phyloP scores from a whole-genome alignment of 2,329 filamentous ascomycete species.

The Microcera coccophila region DNA sequence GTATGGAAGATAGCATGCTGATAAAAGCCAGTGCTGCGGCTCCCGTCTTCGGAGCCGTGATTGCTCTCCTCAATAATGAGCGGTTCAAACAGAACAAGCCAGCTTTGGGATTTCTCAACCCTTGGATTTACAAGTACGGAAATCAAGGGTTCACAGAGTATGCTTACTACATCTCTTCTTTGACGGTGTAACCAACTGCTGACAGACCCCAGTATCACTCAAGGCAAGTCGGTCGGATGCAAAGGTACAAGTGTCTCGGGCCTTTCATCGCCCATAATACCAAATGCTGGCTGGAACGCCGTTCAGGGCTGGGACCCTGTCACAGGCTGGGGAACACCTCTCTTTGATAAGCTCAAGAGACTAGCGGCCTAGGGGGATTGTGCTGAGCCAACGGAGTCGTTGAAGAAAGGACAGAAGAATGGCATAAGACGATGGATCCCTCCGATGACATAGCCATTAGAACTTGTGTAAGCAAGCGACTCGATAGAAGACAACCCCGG shows the following conservation, averaged over 20 bases:
- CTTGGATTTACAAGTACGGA: conserved; percentile 50
- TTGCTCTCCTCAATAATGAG: conserved; percentile 62
- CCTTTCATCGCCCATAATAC: conserved; percentile 24
- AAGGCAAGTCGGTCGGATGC: conserved; percentile 33
- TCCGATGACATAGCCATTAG: no score
- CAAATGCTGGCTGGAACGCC: conserved; percentile 27
- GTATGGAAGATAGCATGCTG: background rate
- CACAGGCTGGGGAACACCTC: conserved; percentile 44
- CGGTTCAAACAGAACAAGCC: conserved; percentile 52
- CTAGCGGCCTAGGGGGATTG: conserved; percentile 12
- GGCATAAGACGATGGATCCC: no score
- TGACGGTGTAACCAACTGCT: conserved; percentile 3
- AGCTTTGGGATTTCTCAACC: conserved; percentile 57
- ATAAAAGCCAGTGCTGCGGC: conserved; percentile 46
- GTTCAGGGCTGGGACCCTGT: conserved; percentile 36
- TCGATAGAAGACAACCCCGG: background rate
- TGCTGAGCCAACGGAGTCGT: background rate
- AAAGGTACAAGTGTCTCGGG: conserved; percentile 24
- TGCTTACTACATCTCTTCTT: conserved; percentile 9
- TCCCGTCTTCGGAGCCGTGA: conserved; percentile 59
- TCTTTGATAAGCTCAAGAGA: conserved; percentile 35
- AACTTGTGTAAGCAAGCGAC: background rate
- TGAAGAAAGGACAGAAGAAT: background rate
- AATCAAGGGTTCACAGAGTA: conserved; percentile 35
- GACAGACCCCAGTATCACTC: conserved; percentile 30